Evolutionary conservation across 164 flowering plant species (phyloP).

Genomic region (Stephania cephalantha): DNA sequence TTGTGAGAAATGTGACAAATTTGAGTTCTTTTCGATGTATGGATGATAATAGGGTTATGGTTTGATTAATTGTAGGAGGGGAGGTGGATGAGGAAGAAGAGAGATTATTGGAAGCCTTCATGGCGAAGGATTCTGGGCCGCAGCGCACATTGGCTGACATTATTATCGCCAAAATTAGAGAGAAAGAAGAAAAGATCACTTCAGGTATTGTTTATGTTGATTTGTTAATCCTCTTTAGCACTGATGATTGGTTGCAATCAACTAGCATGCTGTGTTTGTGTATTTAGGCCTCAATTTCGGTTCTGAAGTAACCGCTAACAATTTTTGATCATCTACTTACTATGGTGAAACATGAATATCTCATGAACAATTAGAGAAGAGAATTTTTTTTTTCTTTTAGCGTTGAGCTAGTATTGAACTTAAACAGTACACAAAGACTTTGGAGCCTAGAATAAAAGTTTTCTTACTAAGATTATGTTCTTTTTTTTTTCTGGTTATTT

Average conservation of each 20-base stretch:
- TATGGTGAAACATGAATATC: not conserved
- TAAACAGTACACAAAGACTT: too few relatives aligned
- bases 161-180: constrained; percentile 58
- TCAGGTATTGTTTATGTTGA: constrained; percentile 31
- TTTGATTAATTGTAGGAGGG: constrained; percentile 29
- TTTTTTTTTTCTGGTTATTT: too few relatives aligned
- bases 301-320: not conserved
- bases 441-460: not conserved
- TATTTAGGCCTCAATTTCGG: not conserved
- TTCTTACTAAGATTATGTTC: too few relatives aligned
- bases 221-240: not conserved
- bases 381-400: too few relatives aligned
- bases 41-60: not conserved
- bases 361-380: too few relatives aligned
- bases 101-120: constrained; percentile 60
- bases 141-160: constrained; percentile 67
- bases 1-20: not conserved
- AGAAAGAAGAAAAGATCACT: constrained; percentile 49
- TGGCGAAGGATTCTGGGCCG: constrained; percentile 48
- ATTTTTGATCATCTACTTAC: not conserved
- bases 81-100: constrained; percentile 77
- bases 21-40: not conserved
- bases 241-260: not conserved
- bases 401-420: too few relatives aligned
- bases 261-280: not conserved